A percentile compares a stretch with the other conserved stretches of the same genome.
phyloP scores from a whole-genome alignment of 2,329 filamentous ascomycete genomes.

The Pseudocercospora crystallina region DNA sequence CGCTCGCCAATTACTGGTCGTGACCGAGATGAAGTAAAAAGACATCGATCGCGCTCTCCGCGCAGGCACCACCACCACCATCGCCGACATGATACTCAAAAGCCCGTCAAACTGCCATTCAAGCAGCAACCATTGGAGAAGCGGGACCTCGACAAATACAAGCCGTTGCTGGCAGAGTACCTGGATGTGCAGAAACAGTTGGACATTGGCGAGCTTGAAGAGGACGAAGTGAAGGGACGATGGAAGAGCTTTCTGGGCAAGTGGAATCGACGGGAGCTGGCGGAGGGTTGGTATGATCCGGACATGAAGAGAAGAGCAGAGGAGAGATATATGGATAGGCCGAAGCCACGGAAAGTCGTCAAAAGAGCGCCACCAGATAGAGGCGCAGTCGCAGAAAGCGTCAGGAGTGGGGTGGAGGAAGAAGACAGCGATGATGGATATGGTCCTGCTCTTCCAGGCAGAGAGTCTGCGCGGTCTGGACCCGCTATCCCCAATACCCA shows the following conservation, averaged over 20 bases:
- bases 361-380: neutral
- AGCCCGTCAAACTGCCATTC: conserved; percentile 23
- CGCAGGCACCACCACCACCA: conserved; percentile 15
- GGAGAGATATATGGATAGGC: conserved; percentile 21
- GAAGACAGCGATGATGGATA: conserved; percentile 58
- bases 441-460: conserved; percentile 52
- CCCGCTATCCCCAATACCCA: conserved; percentile 68
- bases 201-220: conserved; percentile 65
- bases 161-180: conserved; percentile 77
- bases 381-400: conserved; percentile 2
- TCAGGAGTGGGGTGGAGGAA: conserved; percentile 41
- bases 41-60: conserved; percentile 30
- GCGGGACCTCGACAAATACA: conserved; percentile 64
- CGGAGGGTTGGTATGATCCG: conserved; percentile 91
- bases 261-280: conserved; percentile 88
- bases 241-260: conserved; percentile 93
- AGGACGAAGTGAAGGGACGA: conserved; percentile 73
- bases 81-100: neutral
- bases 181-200: conserved; percentile 83
- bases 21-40: conserved; percentile 19
- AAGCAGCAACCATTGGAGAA: conserved; percentile 60
- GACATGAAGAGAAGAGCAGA: conserved; percentile 61
- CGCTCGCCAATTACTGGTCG: conserved; percentile 19
- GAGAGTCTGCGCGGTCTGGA: conserved; percentile 40
- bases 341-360: conserved; percentile 17